phyloP scores from a whole-genome alignment of 2,329 filamentous ascomycete species.

The Kalaharituber pfeilii region DNA sequence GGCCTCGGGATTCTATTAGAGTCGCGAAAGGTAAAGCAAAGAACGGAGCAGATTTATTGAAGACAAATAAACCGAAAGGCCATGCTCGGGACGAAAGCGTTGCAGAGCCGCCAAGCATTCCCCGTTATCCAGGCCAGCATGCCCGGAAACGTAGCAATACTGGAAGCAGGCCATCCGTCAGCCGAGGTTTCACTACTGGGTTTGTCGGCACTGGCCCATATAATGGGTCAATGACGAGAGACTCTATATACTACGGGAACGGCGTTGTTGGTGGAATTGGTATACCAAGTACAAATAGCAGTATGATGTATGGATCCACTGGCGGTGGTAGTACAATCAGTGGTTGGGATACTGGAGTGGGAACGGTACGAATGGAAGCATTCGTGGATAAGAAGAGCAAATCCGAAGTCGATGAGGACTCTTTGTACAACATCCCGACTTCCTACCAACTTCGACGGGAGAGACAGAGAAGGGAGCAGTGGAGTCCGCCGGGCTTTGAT shows the following conservation, averaged over 20 bases:
- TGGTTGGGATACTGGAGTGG: constrained; percentile 34
- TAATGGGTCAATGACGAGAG: constrained; percentile 18
- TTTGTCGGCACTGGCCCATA: constrained; percentile 16
- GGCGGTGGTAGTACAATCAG: constrained; percentile 2
- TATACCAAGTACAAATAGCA: constrained; percentile 17
- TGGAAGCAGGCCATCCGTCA: constrained; percentile 37
- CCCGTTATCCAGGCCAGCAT: constrained; percentile 53
- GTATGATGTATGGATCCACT: constrained; percentile 10
- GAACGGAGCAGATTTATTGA: constrained; percentile 21
- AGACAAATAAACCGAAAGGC: constrained; percentile 24
- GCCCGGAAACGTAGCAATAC: constrained; percentile 81
- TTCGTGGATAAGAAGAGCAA: constrained; percentile 46
- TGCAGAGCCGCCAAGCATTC: constrained; percentile 55
- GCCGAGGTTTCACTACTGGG: constrained; percentile 12
- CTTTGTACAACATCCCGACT: constrained; percentile 15
- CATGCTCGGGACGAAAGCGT: constrained; percentile 22
- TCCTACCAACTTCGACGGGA: constrained; percentile 18
- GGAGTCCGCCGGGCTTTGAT: constrained; percentile 17
- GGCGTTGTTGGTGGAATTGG: constrained; percentile 19
- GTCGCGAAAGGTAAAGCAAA: constrained; percentile 56
- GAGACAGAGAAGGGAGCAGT: constrained; percentile 18
- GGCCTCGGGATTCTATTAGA: constrained; percentile 73
- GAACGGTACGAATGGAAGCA: constrained; percentile 90
- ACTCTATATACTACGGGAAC: constrained; percentile 15
- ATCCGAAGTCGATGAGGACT: constrained; percentile 18